phyloP scores from a whole-genome alignment of 106 monocot genomes.

The Hemerocallis citrina region DNA sequence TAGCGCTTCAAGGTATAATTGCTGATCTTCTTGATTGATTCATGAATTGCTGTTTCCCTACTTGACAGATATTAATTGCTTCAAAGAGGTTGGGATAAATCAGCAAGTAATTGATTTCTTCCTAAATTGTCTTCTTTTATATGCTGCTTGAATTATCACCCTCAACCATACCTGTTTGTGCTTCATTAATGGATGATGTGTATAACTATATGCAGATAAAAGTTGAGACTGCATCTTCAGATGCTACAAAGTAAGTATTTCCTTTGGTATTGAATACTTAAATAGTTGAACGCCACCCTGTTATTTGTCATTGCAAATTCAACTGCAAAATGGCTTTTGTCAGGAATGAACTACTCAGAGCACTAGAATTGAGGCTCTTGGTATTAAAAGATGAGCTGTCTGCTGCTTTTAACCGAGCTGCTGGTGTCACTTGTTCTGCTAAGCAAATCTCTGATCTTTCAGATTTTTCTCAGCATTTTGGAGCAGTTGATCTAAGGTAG shows the following conservation, averaged over 20 bases:
- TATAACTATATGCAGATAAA: conserved; percentile 30
- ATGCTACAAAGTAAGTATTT: conserved; percentile 66
- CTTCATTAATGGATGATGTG: not conserved
- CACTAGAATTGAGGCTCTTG: conserved; percentile 59
- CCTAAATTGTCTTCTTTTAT: not conserved
- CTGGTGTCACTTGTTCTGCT: conserved; percentile 36
- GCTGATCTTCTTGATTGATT: not conserved
- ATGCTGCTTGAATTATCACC: not conserved
- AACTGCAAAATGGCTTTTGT: conserved; percentile 8
- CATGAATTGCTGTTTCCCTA: not conserved
- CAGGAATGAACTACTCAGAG: conserved; percentile 79
- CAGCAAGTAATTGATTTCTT: conserved; percentile 46
- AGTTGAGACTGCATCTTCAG: conserved; percentile 50
- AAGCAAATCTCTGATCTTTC: conserved; percentile 48
- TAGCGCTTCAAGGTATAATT: not conserved
- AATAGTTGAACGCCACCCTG: not conserved
- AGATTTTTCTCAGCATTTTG: conserved; percentile 72
- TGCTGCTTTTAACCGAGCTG: conserved; percentile 36
- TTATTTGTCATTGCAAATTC: conserved; percentile 9
- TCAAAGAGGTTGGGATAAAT: conserved; percentile 20
- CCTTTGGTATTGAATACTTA: not conserved
- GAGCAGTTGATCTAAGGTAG: conserved; percentile 63
- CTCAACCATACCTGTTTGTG: too few species aligned
- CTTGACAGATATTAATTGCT: conserved; percentile 33
- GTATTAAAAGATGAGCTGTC: conserved; percentile 62